A percentile compares a stretch with the other conserved stretches of the same genome.
phyloP scores from a whole-genome alignment of 2,329 filamentous ascomycete genomes.

The Colletotrichum caudatum region DNA sequence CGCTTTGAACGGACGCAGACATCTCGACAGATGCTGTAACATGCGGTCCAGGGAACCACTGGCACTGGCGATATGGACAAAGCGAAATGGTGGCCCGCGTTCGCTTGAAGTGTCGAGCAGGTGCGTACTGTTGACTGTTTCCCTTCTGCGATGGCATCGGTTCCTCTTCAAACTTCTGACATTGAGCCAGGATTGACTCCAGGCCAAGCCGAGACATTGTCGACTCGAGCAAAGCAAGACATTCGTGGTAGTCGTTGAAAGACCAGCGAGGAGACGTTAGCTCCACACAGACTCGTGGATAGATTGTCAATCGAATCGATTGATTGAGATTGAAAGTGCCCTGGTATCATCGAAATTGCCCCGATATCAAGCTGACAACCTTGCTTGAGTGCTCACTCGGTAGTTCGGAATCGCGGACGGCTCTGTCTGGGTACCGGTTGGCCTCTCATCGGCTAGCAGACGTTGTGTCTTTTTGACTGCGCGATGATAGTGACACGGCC shows the following conservation, averaged over 20 bases:
- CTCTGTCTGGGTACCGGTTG: background rate
- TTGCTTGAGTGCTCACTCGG: background rate
- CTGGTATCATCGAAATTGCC: background rate
- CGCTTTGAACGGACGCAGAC: conserved; percentile 1
- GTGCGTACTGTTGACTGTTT: too few species aligned
- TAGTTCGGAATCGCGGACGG: too few species aligned
- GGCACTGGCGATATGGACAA: background rate
- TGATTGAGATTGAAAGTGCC: background rate
- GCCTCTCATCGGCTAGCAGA: background rate
- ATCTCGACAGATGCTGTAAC: background rate
- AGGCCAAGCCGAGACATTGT: background rate
- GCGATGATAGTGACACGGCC: background rate
- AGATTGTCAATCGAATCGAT: background rate
- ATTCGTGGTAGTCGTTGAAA: background rate
- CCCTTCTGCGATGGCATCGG: background rate
- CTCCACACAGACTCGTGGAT: background rate
- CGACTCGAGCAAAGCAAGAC: too few species aligned
- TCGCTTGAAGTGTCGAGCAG: background rate
- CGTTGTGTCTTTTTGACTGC: background rate
- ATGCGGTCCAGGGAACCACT: background rate
- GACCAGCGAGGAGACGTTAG: too few species aligned
- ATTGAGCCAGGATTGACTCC: background rate
- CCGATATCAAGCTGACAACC: too few species aligned
- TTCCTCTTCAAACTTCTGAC: background rate
- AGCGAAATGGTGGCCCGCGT: background rate